Percentiles rank a stretch among this genome's conserved stretches.
These are phyloP conservation scores for Filobasidium wieringae DNA, from an alignment of 768 basidiomycete genomes.

Conservation along the genomic window DNA sequence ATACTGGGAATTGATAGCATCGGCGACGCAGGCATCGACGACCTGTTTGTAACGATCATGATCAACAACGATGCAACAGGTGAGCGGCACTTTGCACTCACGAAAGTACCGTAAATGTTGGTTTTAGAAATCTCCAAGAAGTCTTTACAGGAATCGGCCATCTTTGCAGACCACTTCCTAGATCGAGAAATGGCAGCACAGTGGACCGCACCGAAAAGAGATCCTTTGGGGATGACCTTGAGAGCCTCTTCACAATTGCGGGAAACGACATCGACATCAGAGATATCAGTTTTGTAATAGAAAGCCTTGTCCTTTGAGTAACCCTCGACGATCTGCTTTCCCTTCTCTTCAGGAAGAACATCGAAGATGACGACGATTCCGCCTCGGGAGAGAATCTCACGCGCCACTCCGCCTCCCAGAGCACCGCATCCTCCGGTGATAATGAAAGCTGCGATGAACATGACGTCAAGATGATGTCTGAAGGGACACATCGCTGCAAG, in stretches of 20 bases:
- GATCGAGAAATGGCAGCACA: not conserved
- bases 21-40: slow-evolving; percentile 31
- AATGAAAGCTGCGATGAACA: no score
- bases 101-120: not conserved
- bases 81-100: no score
- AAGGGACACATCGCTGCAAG: no score
- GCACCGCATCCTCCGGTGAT: slow-evolving; percentile 32
- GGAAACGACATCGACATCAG: slow-evolving; percentile 16
- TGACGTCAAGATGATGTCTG: no score
- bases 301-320: slow-evolving; percentile 15
- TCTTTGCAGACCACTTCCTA: no score
- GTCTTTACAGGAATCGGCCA: no score
- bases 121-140: not conserved
- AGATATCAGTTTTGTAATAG: slow-evolving; percentile 27
- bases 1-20: slow-evolving; percentile 34
- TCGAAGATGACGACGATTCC: slow-evolving; percentile 30
- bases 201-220: not conserved
- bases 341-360: slow-evolving; percentile 24
- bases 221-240: slow-evolving; percentile 15
- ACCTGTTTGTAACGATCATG: slow-evolving; percentile 6
- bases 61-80: no score
- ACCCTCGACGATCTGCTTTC: slow-evolving; percentile 17
- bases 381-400: slow-evolving; percentile 14
- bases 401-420: slow-evolving; percentile 25
- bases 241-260: slow-evolving; percentile 32